Evolutionary conservation across 805 yeast species (phyloP), one percentile per base, ranked within the genome.

Genomic region (Hanseniaspora pseudoguilliermondii): DNA sequence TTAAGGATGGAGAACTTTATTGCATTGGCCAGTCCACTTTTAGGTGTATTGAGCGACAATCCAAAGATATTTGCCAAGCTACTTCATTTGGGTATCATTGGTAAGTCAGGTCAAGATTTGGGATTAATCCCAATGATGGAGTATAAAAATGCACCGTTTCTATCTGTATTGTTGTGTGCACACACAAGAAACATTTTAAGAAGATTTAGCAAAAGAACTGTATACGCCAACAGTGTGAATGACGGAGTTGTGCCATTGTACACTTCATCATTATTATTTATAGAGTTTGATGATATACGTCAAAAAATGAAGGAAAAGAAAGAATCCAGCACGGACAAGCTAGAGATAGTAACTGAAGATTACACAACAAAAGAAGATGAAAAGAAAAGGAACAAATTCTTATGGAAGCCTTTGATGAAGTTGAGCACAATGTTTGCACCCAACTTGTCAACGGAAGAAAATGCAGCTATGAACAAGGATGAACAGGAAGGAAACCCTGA

Each of bases 171-270:
- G 16, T 86, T 95, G 0, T 75, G 83, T 0, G 86, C 84, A 2
- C 83, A 86, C 1, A 80, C 88, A 0, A 82, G 83, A 63, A 71
- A 68, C 46, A 71, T 83, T 0, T 67, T 86, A 53, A 75, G 75
- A 57, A 69, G 66, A 59, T 86, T 86, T 64, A 72, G 68, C 52
- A 73, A 84, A 55, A 71, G 95, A 62, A 84, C 91, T 0, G 67
- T 84, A 1, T 86, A 86, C 66, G 89, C 91, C 1, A 86, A 86
- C 65, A 81, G 82, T 0, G 68, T 81, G 5, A 82, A 86, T 65
- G 95, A 86, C 68, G 95, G 93, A 2, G 83, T 86, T 38, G 95
- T 86, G 0, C 93, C 95, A 0, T 71, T 86, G 54, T 74, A 90
- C 57, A 83, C 93, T 0, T 76, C 88, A 0, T 82, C 88, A 0